Conservation (phyloP, 1,284 basidiomycete genomes). For the Leccinum holopus region DNA sequence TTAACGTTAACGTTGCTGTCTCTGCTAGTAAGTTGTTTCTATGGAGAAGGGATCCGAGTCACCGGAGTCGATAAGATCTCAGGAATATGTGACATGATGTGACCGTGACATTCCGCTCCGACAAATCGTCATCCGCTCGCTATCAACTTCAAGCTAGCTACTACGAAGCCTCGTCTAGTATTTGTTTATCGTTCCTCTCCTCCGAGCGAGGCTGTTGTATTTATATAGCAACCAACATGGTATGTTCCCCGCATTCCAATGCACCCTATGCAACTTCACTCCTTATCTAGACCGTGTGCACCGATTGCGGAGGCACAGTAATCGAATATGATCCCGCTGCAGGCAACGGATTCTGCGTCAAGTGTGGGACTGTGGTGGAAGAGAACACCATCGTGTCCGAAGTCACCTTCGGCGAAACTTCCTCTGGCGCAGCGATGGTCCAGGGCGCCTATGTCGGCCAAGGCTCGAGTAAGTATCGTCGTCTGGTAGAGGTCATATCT, state of each 20-base stretch:
- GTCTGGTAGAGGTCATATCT: background rate
- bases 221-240: conserved; percentile 20
- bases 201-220: background rate
- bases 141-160: background rate
- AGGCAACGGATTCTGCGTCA: conserved; percentile 80
- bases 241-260: conserved; percentile 5
- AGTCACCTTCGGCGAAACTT: conserved; percentile 92
- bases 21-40: background rate
- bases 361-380: conserved; percentile 88
- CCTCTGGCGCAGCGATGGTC: conserved; percentile 90
- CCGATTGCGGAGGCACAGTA: conserved; percentile 73
- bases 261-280: background rate
- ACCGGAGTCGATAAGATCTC: conserved; percentile 17
- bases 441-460: conserved; percentile 94
- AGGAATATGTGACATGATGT: conserved; percentile 18
- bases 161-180: background rate
- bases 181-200: background rate
- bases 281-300: conserved; percentile 48
- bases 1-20: background rate
- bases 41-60: background rate
- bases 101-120: conserved; percentile 16
- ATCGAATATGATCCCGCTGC: conserved; percentile 81
- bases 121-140: background rate
- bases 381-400: conserved; percentile 95
- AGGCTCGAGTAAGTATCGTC: conserved; percentile 74